A percentile compares a stretch with the other conserved stretches of the same genome.
phyloP scores from a whole-genome alignment of 2,329 filamentous ascomycete genomes.

The Samsoniella hepiali region DNA sequence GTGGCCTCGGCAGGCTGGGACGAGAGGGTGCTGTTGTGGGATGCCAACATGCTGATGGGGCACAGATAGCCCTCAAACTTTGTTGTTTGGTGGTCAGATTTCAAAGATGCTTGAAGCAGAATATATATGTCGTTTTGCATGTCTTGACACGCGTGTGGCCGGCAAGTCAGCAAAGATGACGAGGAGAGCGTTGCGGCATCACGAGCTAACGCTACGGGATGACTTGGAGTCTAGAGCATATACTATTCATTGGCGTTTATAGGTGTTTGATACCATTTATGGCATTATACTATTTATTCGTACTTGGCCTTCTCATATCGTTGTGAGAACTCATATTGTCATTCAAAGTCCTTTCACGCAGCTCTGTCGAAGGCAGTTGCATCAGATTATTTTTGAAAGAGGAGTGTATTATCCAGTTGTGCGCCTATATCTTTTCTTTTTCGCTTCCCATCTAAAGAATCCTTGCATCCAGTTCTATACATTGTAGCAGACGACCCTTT shows the following conservation, averaged over 20 bases:
- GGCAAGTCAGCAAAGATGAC: background rate
- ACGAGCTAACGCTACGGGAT: background rate
- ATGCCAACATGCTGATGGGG: constrained; percentile 59
- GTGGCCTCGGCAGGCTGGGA: constrained; percentile 95
- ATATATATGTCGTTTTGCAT: background rate
- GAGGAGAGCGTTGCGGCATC: background rate
- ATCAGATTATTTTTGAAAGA: background rate
- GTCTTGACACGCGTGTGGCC: background rate
- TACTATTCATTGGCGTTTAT: constrained; percentile 7
- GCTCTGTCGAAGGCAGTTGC: background rate
- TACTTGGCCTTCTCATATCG: background rate
- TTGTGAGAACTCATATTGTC: background rate
- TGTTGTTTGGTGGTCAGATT: background rate
- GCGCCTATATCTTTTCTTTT: constrained; percentile 2
- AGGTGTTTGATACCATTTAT: constrained; percentile 9
- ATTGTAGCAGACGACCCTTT: background rate
- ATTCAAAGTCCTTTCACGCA: no score
- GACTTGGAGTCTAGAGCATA: background rate
- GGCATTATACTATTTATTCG: background rate
- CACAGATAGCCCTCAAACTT: constrained; percentile 22
- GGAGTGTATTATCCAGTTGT: constrained; percentile 17
- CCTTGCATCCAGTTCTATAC: constrained; percentile 8
- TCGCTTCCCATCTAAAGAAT: constrained; percentile 6
- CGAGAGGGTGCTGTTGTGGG: constrained; percentile 86
- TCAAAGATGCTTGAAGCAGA: background rate